Evolutionary conservation across 1,284 basidiomycete species (phyloP).

Genomic region (Meripilus lineatus): DNA sequence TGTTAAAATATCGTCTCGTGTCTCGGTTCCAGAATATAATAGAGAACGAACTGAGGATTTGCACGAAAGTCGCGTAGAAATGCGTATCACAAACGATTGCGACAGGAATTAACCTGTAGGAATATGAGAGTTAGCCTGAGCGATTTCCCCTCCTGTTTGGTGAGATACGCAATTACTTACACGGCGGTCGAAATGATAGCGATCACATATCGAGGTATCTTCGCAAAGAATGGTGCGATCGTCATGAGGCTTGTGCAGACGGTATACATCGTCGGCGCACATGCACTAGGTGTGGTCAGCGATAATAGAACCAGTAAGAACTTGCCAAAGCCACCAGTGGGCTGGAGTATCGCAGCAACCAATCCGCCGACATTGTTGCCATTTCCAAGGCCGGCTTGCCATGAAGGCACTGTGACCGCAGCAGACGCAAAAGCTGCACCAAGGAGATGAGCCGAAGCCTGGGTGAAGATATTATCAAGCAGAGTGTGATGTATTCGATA

Average conservation of each 20-base stretch:
- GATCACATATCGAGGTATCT: constrained; percentile 70
- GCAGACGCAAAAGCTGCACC: constrained; percentile 62
- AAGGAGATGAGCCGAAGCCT: constrained; percentile 45
- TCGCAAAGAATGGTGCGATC: constrained; percentile 47
- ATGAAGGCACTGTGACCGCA: constrained; percentile 50
- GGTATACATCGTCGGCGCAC: constrained; percentile 75
- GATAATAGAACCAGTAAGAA: constrained; percentile 57
- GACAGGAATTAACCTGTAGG: constrained; percentile 48
- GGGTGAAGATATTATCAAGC: constrained; percentile 15
- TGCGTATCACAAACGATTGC: constrained; percentile 54
- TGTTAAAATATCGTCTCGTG: constrained; percentile 4
- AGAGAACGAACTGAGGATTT: constrained; percentile 43
- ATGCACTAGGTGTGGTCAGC: constrained; percentile 48
- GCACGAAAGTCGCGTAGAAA: constrained; percentile 53
- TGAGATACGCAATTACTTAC: constrained; percentile 30
- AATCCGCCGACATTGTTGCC: constrained; percentile 54
- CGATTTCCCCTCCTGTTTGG: too few species aligned
- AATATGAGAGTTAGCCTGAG: too few species aligned
- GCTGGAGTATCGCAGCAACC: constrained; percentile 37
- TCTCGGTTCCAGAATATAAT: constrained; percentile 7
- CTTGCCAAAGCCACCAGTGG: constrained; percentile 47
- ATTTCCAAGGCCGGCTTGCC: constrained; percentile 50
- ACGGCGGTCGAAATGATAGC: constrained; percentile 71
- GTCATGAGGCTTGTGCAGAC: constrained; percentile 73
- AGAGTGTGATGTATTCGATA: background rate